These are phyloP conservation scores for Chlorociboria aeruginascens DNA, from an alignment of 495 filamentous ascomycete genomes.

Conservation along the genomic window DNA sequence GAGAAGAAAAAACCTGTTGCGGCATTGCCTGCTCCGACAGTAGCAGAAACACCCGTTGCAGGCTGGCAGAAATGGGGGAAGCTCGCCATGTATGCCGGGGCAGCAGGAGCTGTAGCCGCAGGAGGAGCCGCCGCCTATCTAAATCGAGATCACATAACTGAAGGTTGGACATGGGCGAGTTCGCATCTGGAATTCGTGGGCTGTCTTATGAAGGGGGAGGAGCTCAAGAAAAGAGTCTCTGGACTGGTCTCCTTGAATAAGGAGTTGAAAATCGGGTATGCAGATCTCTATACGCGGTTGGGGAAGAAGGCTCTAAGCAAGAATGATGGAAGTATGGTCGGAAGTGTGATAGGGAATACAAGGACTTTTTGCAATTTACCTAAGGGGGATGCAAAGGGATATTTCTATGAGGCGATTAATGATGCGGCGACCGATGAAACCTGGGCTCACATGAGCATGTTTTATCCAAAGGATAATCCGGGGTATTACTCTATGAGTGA, in stretches of 20 bases:
- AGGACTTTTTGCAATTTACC: slow-evolving; percentile 82
- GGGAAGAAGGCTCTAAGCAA: slow-evolving; percentile 44
- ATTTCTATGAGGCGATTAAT: slow-evolving; percentile 63
- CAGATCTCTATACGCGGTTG: slow-evolving; percentile 73
- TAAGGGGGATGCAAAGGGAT: slow-evolving; percentile 33
- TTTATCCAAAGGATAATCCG: slow-evolving; percentile 67
- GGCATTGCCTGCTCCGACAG: slow-evolving; percentile 32
- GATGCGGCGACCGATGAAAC: slow-evolving; percentile 67
- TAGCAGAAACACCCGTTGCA: slow-evolving; percentile 12
- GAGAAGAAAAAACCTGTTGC: slow-evolving; percentile 14
- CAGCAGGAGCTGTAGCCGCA: slow-evolving; percentile 67
- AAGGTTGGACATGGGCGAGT: slow-evolving; percentile 56
- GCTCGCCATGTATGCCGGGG: slow-evolving; percentile 73
- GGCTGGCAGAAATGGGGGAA: slow-evolving; percentile 61
- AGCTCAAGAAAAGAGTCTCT: slow-evolving; percentile 55
- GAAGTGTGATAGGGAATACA: slow-evolving; percentile 43
- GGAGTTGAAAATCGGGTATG: slow-evolving; percentile 51
- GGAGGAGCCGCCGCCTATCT: slow-evolving; percentile 82
- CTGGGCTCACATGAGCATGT: slow-evolving; percentile 83
- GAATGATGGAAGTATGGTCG: slow-evolving; percentile 28
- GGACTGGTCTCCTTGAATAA: slow-evolving; percentile 43
- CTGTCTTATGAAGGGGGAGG: slow-evolving; percentile 65
- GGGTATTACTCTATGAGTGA: slow-evolving; percentile 58
- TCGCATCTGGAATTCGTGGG: slow-evolving; percentile 95
- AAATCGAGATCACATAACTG: slow-evolving; percentile 62